Conservation (phyloP, 75 land plant species). For the Selaginella moellendorffii region DNA sequence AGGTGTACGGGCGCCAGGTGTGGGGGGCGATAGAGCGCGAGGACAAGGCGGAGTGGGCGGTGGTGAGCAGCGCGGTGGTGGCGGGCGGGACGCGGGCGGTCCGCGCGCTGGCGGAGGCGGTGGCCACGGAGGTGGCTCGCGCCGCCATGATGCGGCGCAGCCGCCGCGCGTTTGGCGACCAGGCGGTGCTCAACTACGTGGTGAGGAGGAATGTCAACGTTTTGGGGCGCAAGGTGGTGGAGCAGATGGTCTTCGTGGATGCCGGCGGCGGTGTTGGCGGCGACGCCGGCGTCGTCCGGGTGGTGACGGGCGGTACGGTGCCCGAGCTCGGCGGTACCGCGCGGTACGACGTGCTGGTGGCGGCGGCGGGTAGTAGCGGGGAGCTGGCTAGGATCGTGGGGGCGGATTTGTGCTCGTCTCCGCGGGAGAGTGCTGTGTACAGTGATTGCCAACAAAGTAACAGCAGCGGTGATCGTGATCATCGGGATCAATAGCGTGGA, state of each 20-base stretch:
- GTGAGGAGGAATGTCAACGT: constrained; percentile 18
- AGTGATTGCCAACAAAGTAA: constrained; percentile 16
- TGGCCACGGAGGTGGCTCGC: constrained; percentile 42
- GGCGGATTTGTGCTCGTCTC: constrained; percentile 24
- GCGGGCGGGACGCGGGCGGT: constrained; percentile 19
- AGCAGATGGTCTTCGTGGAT: constrained; percentile 16
- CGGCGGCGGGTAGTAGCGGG: constrained; percentile 7
- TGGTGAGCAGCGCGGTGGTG: constrained; percentile 31
- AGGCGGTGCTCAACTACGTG: constrained; percentile 33
- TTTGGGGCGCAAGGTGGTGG: constrained; percentile 19
- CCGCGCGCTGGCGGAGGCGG: constrained; percentile 29
- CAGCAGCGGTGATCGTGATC: no score
- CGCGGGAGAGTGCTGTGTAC: constrained; percentile 20
- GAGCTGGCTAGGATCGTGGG: constrained; percentile 4
- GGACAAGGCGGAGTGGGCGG: constrained; percentile 16
- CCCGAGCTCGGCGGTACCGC: constrained; percentile 10
- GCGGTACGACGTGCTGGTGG: constrained; percentile 8
- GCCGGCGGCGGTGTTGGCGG: constrained; percentile 14
- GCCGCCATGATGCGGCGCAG: constrained; percentile 33
- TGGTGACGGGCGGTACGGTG: background rate
- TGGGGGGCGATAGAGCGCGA: constrained; percentile 22
- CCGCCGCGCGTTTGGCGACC: constrained; percentile 29
- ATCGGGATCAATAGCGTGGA: no score
- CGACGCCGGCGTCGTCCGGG: constrained; percentile 9
- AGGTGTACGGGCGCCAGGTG: constrained; percentile 20